phyloP scores from a whole-genome alignment of 2,329 filamentous ascomycete species.

The Pseudophaeomoniella oleicola region DNA sequence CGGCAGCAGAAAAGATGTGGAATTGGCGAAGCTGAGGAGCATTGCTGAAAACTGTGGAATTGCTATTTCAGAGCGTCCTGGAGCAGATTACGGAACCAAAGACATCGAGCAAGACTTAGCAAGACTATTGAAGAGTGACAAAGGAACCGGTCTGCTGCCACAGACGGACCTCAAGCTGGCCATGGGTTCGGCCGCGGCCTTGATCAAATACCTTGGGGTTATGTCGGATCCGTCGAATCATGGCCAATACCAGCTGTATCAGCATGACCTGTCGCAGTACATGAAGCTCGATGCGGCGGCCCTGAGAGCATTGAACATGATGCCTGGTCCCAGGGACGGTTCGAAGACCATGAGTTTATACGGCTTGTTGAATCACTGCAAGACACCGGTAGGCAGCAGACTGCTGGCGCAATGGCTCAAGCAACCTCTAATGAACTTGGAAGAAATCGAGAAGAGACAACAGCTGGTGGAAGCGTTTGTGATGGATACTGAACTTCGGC shows the following conservation, averaged over 20 bases:
- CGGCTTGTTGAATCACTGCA: slow-evolving; percentile 91
- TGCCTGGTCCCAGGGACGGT: slow-evolving; percentile 88
- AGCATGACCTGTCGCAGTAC: slow-evolving; percentile 90
- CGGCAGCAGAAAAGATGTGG: slow-evolving; percentile 66
- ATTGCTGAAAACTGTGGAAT: slow-evolving; percentile 90
- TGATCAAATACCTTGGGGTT: slow-evolving; percentile 88
- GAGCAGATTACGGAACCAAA: slow-evolving; percentile 65
- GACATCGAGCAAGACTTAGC: slow-evolving; percentile 95
- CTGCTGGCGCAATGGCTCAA: slow-evolving; percentile 93
- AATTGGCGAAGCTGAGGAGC: slow-evolving; percentile 70
- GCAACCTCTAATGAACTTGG: slow-evolving; percentile 83
- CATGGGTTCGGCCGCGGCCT: slow-evolving; percentile 83
- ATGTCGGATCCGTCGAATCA: slow-evolving; percentile 90
- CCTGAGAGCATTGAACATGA: slow-evolving; percentile 84
- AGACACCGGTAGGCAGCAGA: slow-evolving; percentile 82
- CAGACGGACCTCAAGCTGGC: slow-evolving; percentile 89
- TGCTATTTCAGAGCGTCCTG: slow-evolving; percentile 67
- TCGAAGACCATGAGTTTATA: slow-evolving; percentile 97
- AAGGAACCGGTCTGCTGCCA: slow-evolving; percentile 59
- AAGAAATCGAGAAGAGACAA: slow-evolving; percentile 80
- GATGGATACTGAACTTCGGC: slow-evolving; percentile 78
- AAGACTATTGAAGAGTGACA: slow-evolving; percentile 74
- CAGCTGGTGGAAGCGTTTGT: slow-evolving; percentile 93
- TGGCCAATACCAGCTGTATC: slow-evolving; percentile 91
- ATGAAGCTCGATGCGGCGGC: slow-evolving; percentile 98